phyloP scores from a whole-genome alignment of 2,329 filamentous ascomycete species.

The Gnomoniopsis smithogilvyi region DNA sequence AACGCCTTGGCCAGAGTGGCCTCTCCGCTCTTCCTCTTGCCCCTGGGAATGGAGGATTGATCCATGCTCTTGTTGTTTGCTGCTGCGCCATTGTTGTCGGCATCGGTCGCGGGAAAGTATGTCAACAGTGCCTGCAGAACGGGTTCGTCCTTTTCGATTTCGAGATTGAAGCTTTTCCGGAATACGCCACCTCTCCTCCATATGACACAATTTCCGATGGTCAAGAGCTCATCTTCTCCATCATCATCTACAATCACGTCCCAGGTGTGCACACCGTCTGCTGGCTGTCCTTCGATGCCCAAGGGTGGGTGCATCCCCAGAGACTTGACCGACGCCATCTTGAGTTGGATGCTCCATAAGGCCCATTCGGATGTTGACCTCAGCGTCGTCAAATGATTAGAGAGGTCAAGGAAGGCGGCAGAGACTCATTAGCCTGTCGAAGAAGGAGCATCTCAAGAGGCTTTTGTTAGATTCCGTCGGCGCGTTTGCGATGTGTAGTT shows the following conservation, averaged over 20 bases:
- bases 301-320: conserved; percentile 82
- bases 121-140: conserved; percentile 86
- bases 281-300: conserved; percentile 12
- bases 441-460: background rate
- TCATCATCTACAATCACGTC: conserved; percentile 48
- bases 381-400: background rate
- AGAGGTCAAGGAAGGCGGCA: background rate
- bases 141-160: conserved; percentile 73
- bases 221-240: conserved; percentile 75
- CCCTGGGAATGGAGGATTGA: background rate
- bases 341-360: conserved; percentile 23
- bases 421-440: background rate
- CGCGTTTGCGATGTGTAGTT: background rate
- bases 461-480: background rate
- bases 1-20: conserved; percentile 61
- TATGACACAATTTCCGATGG: conserved; percentile 71
- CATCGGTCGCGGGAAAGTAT: conserved; percentile 63
- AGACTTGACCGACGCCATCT: conserved; percentile 88
- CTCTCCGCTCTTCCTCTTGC: conserved; percentile 7
- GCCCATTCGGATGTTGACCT: conserved; percentile 1
- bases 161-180: conserved; percentile 81
- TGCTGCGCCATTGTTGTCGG: conserved; percentile 23
- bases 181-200: conserved; percentile 88
- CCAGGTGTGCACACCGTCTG: conserved; percentile 62
- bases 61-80: conserved; percentile 17